Base-by-base conservation (phyloP, 2,329 filamentous ascomycete species). In the Onygenales sp. region DNA sequence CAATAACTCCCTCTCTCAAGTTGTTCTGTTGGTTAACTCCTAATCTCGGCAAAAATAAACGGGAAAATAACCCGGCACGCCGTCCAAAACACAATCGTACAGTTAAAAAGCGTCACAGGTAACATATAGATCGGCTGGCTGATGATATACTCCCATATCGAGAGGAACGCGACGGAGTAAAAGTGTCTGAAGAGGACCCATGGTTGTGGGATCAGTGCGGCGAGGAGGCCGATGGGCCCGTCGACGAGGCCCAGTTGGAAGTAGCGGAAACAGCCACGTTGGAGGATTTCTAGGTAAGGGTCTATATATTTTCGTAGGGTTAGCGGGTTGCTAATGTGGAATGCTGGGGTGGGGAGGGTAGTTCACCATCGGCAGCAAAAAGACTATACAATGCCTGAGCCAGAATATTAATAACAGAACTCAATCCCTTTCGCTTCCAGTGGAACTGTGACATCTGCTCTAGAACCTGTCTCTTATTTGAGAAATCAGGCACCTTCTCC, bases 361-460 rank as follows among this genome's bases (percentile, higher is more conserved):
- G 59, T 67, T 50, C 67, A 77, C 77, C 78, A 67, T 94, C 78
- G 50, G 92, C 93, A 13, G 92, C 89, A 67, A 97, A 98, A 10
- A 98, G 81, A 34, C 81, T 77, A 74, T 98, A 98, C 1, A 98
- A 79, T 0, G 93, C 91, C 76, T 93, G 88, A 1, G 93, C 92
- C n/a, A 98, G 83, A 61, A 97, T 95, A 71, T 98, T 98, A 77
- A 98, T 93, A 61, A 95, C 91, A 51, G 83, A 83, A 0, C 88
- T 88, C 49, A 90, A 77, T 58, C 77, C 75, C 75, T 97, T 97
- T 63, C 93, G 83, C 60, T 77, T 77, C 88, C 88, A 95, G 77
- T 97, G 90, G 73, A 97, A 93, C 13, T 76, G 69, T 10, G 77
- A 73, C 75, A 97, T 82, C 61, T 86, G 86, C 50, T 73, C 71